phyloP scores from a whole-genome alignment of 306 rosid species.

The Cercis canadensis region DNA sequence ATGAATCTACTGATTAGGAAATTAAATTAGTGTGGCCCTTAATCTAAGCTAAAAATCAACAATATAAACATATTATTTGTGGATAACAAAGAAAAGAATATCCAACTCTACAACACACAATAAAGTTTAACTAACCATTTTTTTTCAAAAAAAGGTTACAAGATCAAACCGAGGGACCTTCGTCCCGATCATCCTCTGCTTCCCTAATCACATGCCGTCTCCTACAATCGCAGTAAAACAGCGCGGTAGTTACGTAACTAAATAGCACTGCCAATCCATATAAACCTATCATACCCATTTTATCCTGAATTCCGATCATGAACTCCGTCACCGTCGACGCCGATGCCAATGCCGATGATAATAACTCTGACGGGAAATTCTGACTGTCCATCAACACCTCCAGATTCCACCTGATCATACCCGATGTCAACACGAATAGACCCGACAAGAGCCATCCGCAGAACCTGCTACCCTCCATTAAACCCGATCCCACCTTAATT shows the following conservation, averaged over 20 bases:
- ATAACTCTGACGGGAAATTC: slow-evolving; percentile 31
- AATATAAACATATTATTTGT: no score
- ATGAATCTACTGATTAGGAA: no score
- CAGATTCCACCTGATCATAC: slow-evolving; percentile 45
- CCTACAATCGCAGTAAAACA: slow-evolving; percentile 72
- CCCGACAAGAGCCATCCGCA: slow-evolving; percentile 71
- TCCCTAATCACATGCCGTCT: slow-evolving; percentile 46
- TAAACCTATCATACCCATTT: slow-evolving; percentile 47
- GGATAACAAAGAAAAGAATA: no score
- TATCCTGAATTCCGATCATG: slow-evolving; percentile 35
- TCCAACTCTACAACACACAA: no score
- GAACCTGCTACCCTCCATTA: slow-evolving; percentile 55
- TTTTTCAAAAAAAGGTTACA: background rate
- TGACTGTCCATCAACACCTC: slow-evolving; percentile 51
- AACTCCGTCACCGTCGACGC: slow-evolving; percentile 18
- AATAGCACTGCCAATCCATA: slow-evolving; percentile 59
- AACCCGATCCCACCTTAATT: slow-evolving; percentile 49
- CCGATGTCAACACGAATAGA: slow-evolving; percentile 41
- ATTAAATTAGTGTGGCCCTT: no score
- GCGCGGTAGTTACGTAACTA: slow-evolving; percentile 63
- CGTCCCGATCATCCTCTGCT: slow-evolving; percentile 4
- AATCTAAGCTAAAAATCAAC: no score
- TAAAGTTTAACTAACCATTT: no score
- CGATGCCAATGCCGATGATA: background rate
- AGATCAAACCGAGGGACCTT: slow-evolving; percentile 11